phyloP scores from a whole-genome alignment of 768 basidiomycete species.

The Inosperma sp. region DNA sequence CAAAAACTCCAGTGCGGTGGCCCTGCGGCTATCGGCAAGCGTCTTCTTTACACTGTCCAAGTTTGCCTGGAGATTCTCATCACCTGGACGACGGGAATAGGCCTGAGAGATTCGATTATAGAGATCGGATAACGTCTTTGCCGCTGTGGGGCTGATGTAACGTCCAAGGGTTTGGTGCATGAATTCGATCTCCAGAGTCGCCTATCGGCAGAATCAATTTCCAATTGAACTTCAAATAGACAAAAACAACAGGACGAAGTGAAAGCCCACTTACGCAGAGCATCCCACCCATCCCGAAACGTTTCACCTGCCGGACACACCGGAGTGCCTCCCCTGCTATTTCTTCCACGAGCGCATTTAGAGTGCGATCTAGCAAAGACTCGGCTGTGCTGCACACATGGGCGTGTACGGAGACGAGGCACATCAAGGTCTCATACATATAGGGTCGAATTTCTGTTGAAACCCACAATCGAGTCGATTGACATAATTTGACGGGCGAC shows the following conservation, averaged over 20 bases:
- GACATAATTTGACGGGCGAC: constrained; percentile 7
- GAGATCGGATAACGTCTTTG: constrained; percentile 81
- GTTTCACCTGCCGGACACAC: constrained; percentile 83
- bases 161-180: constrained; percentile 93
- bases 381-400: constrained; percentile 82
- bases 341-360: constrained; percentile 77
- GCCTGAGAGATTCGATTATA: constrained; percentile 95
- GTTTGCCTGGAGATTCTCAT: constrained; percentile 81
- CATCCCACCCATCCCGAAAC: constrained; percentile 99
- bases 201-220: constrained; percentile 44
- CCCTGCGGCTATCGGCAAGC: constrained; percentile 78
- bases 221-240: background rate
- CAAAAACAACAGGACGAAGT: background rate
- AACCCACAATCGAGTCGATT: constrained; percentile 9
- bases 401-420: constrained; percentile 87
- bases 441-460: constrained; percentile 82
- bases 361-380: constrained; percentile 72
- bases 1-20: constrained; percentile 91
- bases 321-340: constrained; percentile 77
- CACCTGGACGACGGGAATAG: constrained; percentile 79
- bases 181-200: constrained; percentile 98
- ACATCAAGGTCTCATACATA: constrained; percentile 85
- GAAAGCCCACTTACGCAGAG: constrained; percentile 60
- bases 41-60: constrained; percentile 91
- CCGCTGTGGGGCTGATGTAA: constrained; percentile 78